Evolutionary conservation across 2,329 filamentous ascomycete genomes (phyloP).

Genomic region (Metarhizium guizhouense): DNA sequence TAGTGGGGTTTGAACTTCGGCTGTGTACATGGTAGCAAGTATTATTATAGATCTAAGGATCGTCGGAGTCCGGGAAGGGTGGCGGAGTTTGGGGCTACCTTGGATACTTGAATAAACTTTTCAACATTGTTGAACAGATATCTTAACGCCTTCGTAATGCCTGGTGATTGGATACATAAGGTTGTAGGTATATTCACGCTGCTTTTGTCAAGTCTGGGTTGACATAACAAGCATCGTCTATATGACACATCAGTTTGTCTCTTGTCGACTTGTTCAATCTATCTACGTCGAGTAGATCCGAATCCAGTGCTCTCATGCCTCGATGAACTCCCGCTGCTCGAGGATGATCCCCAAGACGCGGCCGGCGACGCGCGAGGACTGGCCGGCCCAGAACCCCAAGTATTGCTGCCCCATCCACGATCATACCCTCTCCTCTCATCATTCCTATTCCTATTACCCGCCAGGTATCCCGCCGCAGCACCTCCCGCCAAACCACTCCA

Average conservation of each 20-base stretch:
- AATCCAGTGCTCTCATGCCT: conserved; percentile 64
- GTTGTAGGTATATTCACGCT: no score
- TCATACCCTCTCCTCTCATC: conserved; percentile 15
- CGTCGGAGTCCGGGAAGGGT: conserved; percentile 5
- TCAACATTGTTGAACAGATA: neutral
- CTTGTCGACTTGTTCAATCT: neutral
- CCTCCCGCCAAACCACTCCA: conserved; percentile 63
- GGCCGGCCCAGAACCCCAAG: conserved; percentile 11
- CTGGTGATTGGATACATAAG: no score
- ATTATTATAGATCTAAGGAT: neutral
- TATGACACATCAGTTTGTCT: neutral
- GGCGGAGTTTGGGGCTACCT: conserved; percentile 7
- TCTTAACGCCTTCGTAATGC: neutral
- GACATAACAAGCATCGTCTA: neutral
- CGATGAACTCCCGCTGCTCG: conserved; percentile 26
- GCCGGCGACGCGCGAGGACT: conserved; percentile 16
- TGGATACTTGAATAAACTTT: conserved; percentile 5
- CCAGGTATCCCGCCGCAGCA: conserved; percentile 59
- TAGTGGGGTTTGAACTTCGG: conserved; percentile 8
- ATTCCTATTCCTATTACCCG: conserved; percentile 39
- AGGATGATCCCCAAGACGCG: conserved; percentile 23
- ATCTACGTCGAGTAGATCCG: conserved; percentile 57
- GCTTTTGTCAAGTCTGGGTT: no score
- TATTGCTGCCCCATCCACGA: conserved; percentile 21
- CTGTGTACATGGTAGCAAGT: conserved; percentile 13